Percentiles rank a stretch among this genome's conserved stretches.
Evolutionary conservation across 768 basidiomycete species (phyloP).

Genomic region (Cubamyces sp.): DNA sequence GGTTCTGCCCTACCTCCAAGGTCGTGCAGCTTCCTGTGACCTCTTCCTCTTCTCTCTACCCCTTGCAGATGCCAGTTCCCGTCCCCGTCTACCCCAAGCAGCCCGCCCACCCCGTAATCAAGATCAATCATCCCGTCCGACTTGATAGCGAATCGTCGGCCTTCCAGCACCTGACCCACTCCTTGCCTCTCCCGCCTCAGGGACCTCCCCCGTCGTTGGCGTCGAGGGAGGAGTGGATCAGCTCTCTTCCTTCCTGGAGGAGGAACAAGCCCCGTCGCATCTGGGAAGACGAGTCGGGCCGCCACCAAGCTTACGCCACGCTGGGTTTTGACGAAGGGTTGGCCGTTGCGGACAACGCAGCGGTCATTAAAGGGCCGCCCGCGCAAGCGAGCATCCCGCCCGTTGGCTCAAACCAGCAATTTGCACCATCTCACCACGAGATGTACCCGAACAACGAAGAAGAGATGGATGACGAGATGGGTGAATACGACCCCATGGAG

Average conservation of each 20-base stretch:
- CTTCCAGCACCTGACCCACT: slow-evolving; percentile 57
- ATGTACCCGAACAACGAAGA: slow-evolving; percentile 33
- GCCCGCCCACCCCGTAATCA: slow-evolving; percentile 67
- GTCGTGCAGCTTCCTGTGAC: slow-evolving; percentile 49
- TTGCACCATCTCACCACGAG: slow-evolving; percentile 4
- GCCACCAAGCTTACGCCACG: slow-evolving; percentile 35
- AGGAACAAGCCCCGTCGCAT: slow-evolving; percentile 67
- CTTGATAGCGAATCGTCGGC: slow-evolving; percentile 43
- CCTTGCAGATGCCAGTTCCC: slow-evolving; percentile 84
- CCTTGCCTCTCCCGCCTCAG: slow-evolving; percentile 61
- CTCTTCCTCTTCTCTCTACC: slow-evolving; percentile 43
- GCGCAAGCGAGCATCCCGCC: slow-evolving; percentile 88
- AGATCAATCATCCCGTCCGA: slow-evolving; percentile 53
- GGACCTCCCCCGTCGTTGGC: slow-evolving; percentile 68
- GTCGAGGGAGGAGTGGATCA: slow-evolving; percentile 74
- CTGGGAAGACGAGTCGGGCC: slow-evolving; percentile 58
- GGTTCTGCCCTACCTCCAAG: slow-evolving; percentile 24
- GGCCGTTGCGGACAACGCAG: slow-evolving; percentile 74
- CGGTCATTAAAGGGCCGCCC: slow-evolving; percentile 84
- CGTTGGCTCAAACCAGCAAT: slow-evolving; percentile 36
- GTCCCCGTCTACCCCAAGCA: slow-evolving; percentile 65
- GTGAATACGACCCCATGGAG: slow-evolving; percentile 40
- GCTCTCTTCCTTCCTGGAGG: slow-evolving; percentile 72
- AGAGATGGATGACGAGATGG: slow-evolving; percentile 52
- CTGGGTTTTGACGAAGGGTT: slow-evolving; percentile 78